Conservation (phyloP, 2,329 filamentous ascomycete genomes). For the Cephalotrichum gorgonifer region DNA sequence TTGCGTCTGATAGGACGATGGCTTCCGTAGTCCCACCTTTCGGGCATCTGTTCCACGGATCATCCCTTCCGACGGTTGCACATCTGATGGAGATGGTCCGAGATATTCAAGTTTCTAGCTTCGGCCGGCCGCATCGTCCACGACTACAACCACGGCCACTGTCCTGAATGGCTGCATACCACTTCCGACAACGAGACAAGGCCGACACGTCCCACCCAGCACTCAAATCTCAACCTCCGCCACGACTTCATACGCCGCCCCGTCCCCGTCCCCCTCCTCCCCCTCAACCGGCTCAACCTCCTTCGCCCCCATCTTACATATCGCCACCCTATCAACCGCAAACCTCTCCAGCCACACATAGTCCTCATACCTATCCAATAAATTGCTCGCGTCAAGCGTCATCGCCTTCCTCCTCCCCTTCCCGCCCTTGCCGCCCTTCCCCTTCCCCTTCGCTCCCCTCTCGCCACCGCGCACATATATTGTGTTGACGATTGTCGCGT, state of each 20-base stretch:
- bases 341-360: conserved; percentile 63
- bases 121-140: no score
- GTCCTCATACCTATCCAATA: conserved; percentile 51
- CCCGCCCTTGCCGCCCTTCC: conserved; percentile 14
- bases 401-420: conserved; percentile 25
- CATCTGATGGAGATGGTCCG: no score
- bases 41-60: no score
- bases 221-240: conserved; percentile 26
- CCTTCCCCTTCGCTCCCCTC: conserved; percentile 12
- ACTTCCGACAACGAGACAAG: no score
- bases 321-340: conserved; percentile 57
- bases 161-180: no score
- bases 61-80: no score
- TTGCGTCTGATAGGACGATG: no score
- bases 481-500: conserved; percentile 81
- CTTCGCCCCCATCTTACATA: conserved; percentile 84
- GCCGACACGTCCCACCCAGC: background rate
- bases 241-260: conserved; percentile 43
- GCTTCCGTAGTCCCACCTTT: no score
- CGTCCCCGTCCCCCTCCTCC: conserved; percentile 42
- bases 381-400: conserved; percentile 41
- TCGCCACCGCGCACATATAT: conserved; percentile 52
- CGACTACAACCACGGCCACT: no score
- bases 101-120: no score
- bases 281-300: conserved; percentile 32